Conservation (phyloP, 305 asterid species). For the Ilex paraguariensis region DNA sequence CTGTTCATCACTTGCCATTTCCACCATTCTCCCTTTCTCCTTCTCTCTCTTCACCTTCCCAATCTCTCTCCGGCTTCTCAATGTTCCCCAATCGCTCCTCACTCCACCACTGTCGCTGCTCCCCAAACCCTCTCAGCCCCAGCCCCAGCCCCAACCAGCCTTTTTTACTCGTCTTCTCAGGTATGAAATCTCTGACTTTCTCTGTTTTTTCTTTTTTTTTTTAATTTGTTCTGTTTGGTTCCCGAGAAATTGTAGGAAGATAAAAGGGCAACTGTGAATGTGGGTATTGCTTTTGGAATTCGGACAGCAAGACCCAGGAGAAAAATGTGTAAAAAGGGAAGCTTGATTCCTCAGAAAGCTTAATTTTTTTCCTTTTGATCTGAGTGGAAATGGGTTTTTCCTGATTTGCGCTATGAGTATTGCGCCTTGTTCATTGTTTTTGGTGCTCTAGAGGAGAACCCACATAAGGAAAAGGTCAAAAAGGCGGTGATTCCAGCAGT, state of each 20-base stretch:
- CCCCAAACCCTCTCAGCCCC: constrained; percentile 25
- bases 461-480: no score
- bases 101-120: constrained; percentile 14
- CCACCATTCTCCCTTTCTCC: constrained; percentile 18
- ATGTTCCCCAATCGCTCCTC: constrained; percentile 27
- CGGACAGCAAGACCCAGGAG: not conserved
- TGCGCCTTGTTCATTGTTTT: not conserved
- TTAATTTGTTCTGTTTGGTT: not conserved
- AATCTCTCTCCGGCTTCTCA: constrained; percentile 12
- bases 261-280: not conserved
- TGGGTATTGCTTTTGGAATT: not conserved
- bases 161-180: constrained; percentile 4
- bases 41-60: constrained; percentile 14
- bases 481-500: no score
- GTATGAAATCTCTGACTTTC: constrained; percentile 36
- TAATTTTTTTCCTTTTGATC: not conserved
- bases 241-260: not conserved
- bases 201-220: constrained; percentile 22
- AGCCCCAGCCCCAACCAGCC: constrained; percentile 12
- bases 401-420: not conserved
- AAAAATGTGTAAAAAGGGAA: not conserved
- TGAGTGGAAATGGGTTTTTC: not conserved
- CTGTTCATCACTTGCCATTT: constrained; percentile 17
- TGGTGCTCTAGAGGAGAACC: not conserved
- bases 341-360: no score